Evolutionary conservation across 2,329 filamentous ascomycete species (phyloP), one percentile per base, ranked within the genome.

Genomic region (Xylariaceae sp.): DNA sequence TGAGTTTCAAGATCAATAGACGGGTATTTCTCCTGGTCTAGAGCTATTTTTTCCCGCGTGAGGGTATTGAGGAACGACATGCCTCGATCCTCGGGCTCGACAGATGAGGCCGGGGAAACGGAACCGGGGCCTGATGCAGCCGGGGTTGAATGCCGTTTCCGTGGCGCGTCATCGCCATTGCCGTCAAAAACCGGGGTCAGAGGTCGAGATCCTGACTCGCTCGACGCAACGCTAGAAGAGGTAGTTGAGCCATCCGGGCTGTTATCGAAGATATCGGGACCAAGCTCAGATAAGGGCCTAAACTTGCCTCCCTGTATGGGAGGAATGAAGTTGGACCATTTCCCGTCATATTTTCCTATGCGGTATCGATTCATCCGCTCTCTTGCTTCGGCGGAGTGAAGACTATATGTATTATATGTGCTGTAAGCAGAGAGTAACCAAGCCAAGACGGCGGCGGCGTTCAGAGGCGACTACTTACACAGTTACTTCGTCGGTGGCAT

Each of bases 401-500:
- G 77, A 39, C 90, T 95, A 63, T 12, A 34, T 29, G 13, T 18
- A 16, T 29, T 47, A 46, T n/a, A 53, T 8, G 16, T 5, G 42
- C 18, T 46, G 49, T 42, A n/a, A 60, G 43, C 53, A 57, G 52
- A 62, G 42, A 43, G 54, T 21, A 29, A 52, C 18, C 15, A 19
- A 47, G 10, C 19, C 16, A 21, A 5, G 15, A 47, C 26, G 18
- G 40, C 13, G 42, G 15, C 5, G 22, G 15, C 29, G 39, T 12
- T 13, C 13, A 8, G 21, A 43, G 30, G 15, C 16, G 30, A 40
- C 36, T 43, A 77, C 86, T 47, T 80, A 96, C 89, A 86, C 89
- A 70, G 87, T 89, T 57, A 97, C 86, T 72, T 97, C 94, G 70
- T 96, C 92, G 10, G 92, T 96, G 47, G 90, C 92, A 81, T 96